These are phyloP conservation scores for Myriosclerotinia curreyana DNA, from an alignment of 2,329 filamentous ascomycete genomes.

Conservation along the genomic window DNA sequence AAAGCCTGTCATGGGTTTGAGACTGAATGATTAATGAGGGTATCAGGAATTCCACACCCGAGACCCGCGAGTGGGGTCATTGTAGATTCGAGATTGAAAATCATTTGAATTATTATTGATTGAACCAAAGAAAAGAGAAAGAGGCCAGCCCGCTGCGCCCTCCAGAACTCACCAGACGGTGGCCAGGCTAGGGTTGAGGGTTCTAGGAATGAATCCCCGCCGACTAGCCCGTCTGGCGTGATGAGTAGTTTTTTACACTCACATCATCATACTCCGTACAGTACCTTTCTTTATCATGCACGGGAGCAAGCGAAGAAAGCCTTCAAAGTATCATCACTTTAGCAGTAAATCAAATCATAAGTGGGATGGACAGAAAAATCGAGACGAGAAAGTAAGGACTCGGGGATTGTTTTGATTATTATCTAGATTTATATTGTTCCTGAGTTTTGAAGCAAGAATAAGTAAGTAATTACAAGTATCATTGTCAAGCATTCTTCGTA, in stretches of 20 bases:
- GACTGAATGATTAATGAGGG: conserved; percentile 15
- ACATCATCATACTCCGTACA: background rate
- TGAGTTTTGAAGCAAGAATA: conserved; percentile 11
- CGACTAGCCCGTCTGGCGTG: conserved; percentile 16
- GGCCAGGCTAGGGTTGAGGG: conserved; percentile 14
- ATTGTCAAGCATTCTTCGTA: conserved; percentile 24
- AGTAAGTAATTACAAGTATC: conserved; percentile 2
- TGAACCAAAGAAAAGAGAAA: conserved; percentile 5
- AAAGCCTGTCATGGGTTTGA: conserved; percentile 6
- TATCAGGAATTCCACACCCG: conserved; percentile 19
- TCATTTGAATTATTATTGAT: conserved; percentile 11
- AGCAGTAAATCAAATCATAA: no score
- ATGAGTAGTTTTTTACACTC: background rate
- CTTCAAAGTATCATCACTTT: no score
- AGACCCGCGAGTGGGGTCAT: conserved; percentile 24
- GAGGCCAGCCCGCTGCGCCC: background rate
- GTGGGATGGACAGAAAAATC: conserved; percentile 18
- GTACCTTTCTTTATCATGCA: conserved; percentile 12
- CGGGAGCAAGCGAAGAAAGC: conserved; percentile 18
- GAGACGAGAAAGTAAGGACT: conserved; percentile 7
- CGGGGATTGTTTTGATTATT: background rate
- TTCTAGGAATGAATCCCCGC: conserved; percentile 19
- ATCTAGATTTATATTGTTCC: conserved; percentile 10
- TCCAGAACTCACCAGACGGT: conserved; percentile 3
- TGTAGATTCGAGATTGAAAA: conserved; percentile 22